Conservation (phyloP, 1,284 basidiomycete species). For the Cronartium quercuum region DNA sequence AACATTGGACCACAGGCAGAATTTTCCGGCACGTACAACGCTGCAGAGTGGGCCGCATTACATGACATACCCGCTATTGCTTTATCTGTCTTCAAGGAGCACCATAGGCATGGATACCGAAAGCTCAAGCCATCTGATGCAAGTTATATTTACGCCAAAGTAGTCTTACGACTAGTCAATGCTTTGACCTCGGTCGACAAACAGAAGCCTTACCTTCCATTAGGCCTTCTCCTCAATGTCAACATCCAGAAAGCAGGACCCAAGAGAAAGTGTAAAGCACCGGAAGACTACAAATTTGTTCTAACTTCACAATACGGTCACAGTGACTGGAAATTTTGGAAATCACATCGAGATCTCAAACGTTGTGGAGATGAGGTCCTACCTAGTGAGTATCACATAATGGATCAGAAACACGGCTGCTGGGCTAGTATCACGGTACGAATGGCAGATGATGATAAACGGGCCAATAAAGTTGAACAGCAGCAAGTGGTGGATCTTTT, state of each 20-base stretch:
- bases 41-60: neutral
- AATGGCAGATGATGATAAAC: neutral
- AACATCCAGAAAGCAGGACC: neutral
- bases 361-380: neutral
- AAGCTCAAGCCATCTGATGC: neutral
- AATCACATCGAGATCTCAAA: neutral
- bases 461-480: neutral
- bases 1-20: neutral
- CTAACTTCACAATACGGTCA: neutral
- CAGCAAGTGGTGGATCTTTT: neutral
- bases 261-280: neutral
- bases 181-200: neutral
- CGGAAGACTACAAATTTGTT: constrained; percentile 4
- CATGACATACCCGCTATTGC: neutral
- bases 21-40: neutral
- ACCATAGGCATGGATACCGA: neutral
- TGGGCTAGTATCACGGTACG: neutral
- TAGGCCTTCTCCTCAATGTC: neutral
- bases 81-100: neutral
- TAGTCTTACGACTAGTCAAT: neutral
- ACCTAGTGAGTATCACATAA: constrained; percentile 1
- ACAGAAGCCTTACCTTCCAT: neutral
- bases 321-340: neutral
- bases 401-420: neutral
- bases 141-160: neutral